Evolutionary conservation across 257 asterid species (phyloP), one percentile per base, ranked within the genome.

Genomic region (Schizonepeta tenuifolia): DNA sequence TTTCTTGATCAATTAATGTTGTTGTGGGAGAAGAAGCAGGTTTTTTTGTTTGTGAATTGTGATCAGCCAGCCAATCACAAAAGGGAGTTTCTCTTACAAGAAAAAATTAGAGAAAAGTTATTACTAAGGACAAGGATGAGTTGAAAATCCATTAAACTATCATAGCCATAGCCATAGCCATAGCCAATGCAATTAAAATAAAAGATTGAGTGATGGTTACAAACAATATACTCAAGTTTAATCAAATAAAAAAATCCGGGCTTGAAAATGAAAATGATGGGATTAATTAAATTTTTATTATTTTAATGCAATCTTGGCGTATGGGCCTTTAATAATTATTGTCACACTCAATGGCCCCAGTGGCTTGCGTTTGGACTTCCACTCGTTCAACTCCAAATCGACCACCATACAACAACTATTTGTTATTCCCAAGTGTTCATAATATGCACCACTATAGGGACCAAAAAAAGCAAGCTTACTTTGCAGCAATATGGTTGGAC

Each of bases 321-420:
- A 71, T 71, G 28, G 53, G 51, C 10, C 51, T 60, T 36, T 51
- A 71, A 60, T 71, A 41, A 71, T 71, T 59, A 31, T 46, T 4
- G 75, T 77, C 78, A 38, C 67, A 14, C 65, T 64, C 81, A 71
- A 46, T 31, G 78, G 82, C 11, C 78, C 78, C 75, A 53, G 8
- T 36, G 73, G 56, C 50, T 54, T 56, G 68, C 41, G 20, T 40
- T 65, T 38, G 55, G 68, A 55, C 62, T 54, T 73, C 66, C 57
- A 72, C 55, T 31, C 65, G 17, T 24, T 18, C 49, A 51, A 51
- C 57, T 57, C 64, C 12, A 28, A 24, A 13, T 24, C 36, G 9
- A 35, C 44, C 13, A 59, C 59, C 40, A 8, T 28, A 3, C 63
- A 47, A 50, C 1, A 21, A 62, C 9, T 13, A n/a, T 53, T 63